Evolutionary conservation across 306 rosid species (phyloP), one percentile per base, ranked within the genome.

Genomic region (Sicyos baderoa): DNA sequence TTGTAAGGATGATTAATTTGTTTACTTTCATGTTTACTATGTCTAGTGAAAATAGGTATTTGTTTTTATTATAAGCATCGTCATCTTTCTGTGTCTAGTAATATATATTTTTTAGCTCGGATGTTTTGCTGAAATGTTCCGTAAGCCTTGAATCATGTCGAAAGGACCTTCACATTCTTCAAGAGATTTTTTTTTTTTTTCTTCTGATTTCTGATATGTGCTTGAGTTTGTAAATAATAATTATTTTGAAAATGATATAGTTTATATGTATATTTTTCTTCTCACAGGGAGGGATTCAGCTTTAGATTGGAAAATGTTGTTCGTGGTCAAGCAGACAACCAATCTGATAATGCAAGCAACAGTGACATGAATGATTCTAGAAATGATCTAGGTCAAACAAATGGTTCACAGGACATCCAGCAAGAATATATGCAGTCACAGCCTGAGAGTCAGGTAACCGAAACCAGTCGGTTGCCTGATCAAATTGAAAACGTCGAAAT

Each of bases 261-360:
- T 79, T 78, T 64, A 75, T 55, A 68, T 82, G 76, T 49, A 29
- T 27, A 35, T 37, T 40, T 40, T 29, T 1, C 35, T 61, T 59
- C 22, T 13, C 61, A 63, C 74, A 94, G 99, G 94, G 96, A 94
- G 56, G 99, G 99, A 35, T 94, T 94, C 78, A 91, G 96, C 23
- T 85, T 87, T 72, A 88, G 89, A 78, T 85, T 90, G 79, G 99
- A 94, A 84, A 88, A 48, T 76, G 88, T 93, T 77, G 99, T 90
- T 69, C 99, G 91, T 75, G 95, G 90, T 74, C 99, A 90, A 78
- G 86, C 81, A 61, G 79, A 80, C 74, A 70, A 78, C 86, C 89
- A 79, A 70, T 75, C 87, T 67, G 97, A 93, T 77, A 76, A 86
- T 68, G 66, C 88, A 11, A 72, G 88, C 67, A 82, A 86, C 75